These are phyloP conservation scores for Neophaeococcomyces aloes DNA, from an alignment of 2,329 filamentous ascomycete genomes.

Conservation along the genomic window DNA sequence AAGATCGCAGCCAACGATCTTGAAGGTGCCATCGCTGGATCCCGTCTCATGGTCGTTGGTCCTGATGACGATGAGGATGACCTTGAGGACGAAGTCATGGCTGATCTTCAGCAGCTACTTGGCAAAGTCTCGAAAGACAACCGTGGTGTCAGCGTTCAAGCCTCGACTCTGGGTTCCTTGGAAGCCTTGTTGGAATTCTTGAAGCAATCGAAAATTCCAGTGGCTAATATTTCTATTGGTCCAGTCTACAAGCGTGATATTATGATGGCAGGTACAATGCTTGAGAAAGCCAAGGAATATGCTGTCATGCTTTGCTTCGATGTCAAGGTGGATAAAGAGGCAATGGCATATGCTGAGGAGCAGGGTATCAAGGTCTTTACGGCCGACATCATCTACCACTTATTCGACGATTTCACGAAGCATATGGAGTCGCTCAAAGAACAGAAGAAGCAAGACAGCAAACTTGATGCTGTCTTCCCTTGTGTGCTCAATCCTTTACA, in stretches of 20 bases:
- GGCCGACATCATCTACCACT: constrained; percentile 96
- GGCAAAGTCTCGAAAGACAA: constrained; percentile 85
- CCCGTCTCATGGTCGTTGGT: constrained; percentile 83
- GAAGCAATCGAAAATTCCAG: constrained; percentile 90
- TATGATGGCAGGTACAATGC: constrained; percentile 85
- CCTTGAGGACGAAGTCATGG: constrained; percentile 90
- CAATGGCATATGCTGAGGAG: constrained; percentile 79
- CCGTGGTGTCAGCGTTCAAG: constrained; percentile 91
- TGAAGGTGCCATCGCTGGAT: constrained; percentile 92
- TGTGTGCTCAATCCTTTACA: constrained; percentile 82
- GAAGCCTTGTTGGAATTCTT: constrained; percentile 95
- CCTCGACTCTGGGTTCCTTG: constrained; percentile 90
- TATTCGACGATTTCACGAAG: constrained; percentile 92
- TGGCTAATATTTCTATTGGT: constrained; percentile 92
- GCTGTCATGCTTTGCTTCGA: constrained; percentile 99
- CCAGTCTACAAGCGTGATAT: constrained; percentile 97
- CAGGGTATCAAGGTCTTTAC: constrained; percentile 96
- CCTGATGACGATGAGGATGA: constrained; percentile 95
- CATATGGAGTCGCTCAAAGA: constrained; percentile 82
- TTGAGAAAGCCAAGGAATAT: constrained; percentile 88
- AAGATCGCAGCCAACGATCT: constrained; percentile 96
- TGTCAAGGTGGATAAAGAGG: constrained; percentile 98
- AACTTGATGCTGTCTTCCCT: constrained; percentile 92
- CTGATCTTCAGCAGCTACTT: constrained; percentile 82
- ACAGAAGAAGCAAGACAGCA: constrained; percentile 92